Base-by-base conservation (phyloP, 495 filamentous ascomycete species). In the Neurospora sp. region DNA sequence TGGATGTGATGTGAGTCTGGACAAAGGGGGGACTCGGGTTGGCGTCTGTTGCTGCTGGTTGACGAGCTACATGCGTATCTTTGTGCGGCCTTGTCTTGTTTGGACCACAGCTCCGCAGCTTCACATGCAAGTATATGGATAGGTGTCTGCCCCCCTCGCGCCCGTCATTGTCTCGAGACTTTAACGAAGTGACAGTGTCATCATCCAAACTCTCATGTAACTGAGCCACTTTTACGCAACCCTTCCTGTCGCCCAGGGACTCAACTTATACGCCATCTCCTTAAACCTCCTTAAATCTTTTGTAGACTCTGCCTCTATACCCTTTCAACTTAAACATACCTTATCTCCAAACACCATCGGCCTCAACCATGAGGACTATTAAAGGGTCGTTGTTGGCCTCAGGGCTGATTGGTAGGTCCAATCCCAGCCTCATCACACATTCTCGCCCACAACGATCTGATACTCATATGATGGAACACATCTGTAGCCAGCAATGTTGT, bases 371-470 rank as follows among this genome's bases (percentile, higher is more conserved):
- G 76, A 79, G 70, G 35, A 0, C 9, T 37, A 38, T 20, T 12
- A 68, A 14, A 20, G 12, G 41, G 53, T 61, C 68, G 12, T 65
- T 74, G 70, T 12, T 74, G 48, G 72, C 69, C 20, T 59, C 72
- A 20, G 75, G 74, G 12, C 59, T 80, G 17, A 22, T 70, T 40
- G 73, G 78, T 79, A 73, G 71, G 73, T 74, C 10, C 16, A 38
- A 65, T 65, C 27, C 27, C 27, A 65, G 27, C 53, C 16, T 65
- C 12, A 35, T 35, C 35, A 69, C 68, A 69, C 20, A 17, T 69
- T 69, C 22, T 7, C 27, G 1, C 17, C 35, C 35, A 41, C 53
- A 27, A 65, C 14, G 31, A 8, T 65, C 53, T 65, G 53, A 65
- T 37, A 65, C 12, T 65, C 5, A 65, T 65, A 65, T 65, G 53